Base-by-base conservation (phyloP, 2,329 filamentous ascomycete species). In the Aspergillus sergii region DNA sequence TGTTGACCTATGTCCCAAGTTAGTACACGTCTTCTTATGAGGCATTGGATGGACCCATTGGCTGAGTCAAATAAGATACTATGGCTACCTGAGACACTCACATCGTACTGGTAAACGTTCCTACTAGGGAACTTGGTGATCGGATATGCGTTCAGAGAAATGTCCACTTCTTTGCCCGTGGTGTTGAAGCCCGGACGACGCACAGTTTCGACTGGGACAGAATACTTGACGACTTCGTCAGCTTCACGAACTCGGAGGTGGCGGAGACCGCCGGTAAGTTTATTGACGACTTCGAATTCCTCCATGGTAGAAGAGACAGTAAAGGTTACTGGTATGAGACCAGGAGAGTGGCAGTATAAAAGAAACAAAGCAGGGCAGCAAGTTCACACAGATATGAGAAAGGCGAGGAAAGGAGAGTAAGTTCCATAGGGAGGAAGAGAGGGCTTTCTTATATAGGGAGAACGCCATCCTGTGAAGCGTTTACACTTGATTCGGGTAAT, bases 21-120 rank as follows among this genome's bases (percentile, higher is more conserved):
- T 50, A 72, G 66, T 55, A 3, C 23, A 41, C 21, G 14, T 26
- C 30, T n/a, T 23, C 26, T 34, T 21, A 51, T 51, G 16, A 2
- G 9, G 8, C 2, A 10, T 34, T 11, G 10, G 4, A 51, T 51
- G 28, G 19, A 21, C 9, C 8, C 28, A 23, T 51, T 32, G 48
- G 11, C 28, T 32, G 28, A n/a, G 48, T n/a, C 28, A 32, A 26
- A 11, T 23, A 21, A 45, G 34, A 10, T 1, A 39, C 28, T 23
- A 21, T 19, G 21, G 10, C 9, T n/a, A 10, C 11, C 19, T 34
- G 36, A 43, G 19, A 56, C 36, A 85, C 90, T 84, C 80, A 94
- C 91, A 80, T 97, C 93, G 70, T 94, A 98, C 73, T 97, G 94
- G 66, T 89, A 89, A 26, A 97, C 86, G 0, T 86, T 85, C 14